Percentiles rank a stretch among this genome's conserved stretches.
Evolutionary conservation across 2,329 filamentous ascomycete genomes (phyloP).

Genomic region (Leptographium galeiforme): DNA sequence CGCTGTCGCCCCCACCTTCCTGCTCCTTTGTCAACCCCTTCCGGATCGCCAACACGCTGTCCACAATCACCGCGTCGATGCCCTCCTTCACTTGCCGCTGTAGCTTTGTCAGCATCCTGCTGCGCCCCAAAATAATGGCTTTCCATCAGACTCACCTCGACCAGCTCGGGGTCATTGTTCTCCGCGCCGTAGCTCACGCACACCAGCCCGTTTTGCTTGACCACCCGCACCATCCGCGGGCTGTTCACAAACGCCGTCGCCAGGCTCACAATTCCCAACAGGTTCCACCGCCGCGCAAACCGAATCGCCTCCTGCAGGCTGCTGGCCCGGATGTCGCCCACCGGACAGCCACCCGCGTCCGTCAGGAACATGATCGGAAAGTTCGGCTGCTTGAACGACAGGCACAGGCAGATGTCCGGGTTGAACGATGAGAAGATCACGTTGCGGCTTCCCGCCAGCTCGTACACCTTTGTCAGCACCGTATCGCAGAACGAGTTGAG

Average conservation of each 20-base stretch:
- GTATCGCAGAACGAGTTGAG: slow-evolving; percentile 95
- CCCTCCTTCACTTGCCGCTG: slow-evolving; percentile 85
- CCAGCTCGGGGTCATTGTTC: slow-evolving; percentile 79
- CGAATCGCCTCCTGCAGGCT: slow-evolving; percentile 91
- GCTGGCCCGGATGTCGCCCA: slow-evolving; percentile 79
- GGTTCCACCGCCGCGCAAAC: slow-evolving; percentile 88
- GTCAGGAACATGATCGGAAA: slow-evolving; percentile 93
- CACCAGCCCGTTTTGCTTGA: slow-evolving; percentile 86
- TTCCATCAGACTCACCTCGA: slow-evolving; percentile 49
- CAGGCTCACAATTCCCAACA: slow-evolving; percentile 82
- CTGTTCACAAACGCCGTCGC: slow-evolving; percentile 81
- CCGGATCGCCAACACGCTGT: slow-evolving; percentile 83
- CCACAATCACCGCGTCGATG: slow-evolving; percentile 95
- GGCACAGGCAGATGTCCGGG: slow-evolving; percentile 84
- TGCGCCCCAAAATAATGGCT: no score
- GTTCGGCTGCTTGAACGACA: slow-evolving; percentile 93
- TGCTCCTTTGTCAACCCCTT: slow-evolving; percentile 58
- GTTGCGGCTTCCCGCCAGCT: slow-evolving; percentile 67
- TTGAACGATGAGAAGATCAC: slow-evolving; percentile 97
- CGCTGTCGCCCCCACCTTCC: slow-evolving; percentile 2
- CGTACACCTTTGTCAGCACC: slow-evolving; percentile 79
- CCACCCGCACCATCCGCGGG: slow-evolving; percentile 76
- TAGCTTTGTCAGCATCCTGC: not conserved
- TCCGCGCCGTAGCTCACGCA: slow-evolving; percentile 87
- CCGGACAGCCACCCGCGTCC: slow-evolving; percentile 67